Conservation (phyloP, 2,329 filamentous ascomycete species). For the Penicillium expansum region DNA sequence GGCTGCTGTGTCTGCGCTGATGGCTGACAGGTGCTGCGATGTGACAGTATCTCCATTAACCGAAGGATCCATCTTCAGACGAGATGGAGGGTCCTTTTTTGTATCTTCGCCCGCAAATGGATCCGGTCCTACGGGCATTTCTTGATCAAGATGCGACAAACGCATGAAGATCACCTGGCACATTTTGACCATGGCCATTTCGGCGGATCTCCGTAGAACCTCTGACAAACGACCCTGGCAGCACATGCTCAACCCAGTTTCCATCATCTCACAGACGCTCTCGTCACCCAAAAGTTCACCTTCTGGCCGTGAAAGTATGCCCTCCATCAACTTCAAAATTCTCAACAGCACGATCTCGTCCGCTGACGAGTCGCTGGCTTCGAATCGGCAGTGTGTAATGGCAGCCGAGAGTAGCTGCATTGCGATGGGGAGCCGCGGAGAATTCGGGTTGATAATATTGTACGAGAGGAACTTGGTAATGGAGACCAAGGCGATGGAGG, state of each 20-base stretch:
- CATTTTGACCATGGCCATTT: conserved; percentile 98
- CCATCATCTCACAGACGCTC: conserved; percentile 99
- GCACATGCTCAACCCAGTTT: conserved; percentile 93
- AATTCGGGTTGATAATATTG: conserved; percentile 78
- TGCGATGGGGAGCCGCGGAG: conserved; percentile 81
- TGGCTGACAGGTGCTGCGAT: conserved; percentile 48
- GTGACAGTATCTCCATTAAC: conserved; percentile 63
- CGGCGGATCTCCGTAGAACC: conserved; percentile 82
- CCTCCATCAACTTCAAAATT: conserved; percentile 96
- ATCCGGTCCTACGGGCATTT: conserved; percentile 65
- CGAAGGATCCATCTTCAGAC: conserved; percentile 79
- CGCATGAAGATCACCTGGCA: conserved; percentile 97
- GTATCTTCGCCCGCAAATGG: conserved; percentile 57
- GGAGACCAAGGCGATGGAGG: conserved; percentile 86
- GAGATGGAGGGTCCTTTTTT: conserved; percentile 63
- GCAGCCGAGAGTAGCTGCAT: conserved; percentile 95
- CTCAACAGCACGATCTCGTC: conserved; percentile 93
- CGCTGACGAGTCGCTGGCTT: conserved; percentile 89
- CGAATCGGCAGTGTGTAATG: conserved; percentile 96
- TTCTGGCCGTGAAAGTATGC: conserved; percentile 91
- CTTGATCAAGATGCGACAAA: conserved; percentile 79
- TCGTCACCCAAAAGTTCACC: conserved; percentile 94
- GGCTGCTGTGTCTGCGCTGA: conserved; percentile 39
- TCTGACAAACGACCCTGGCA: conserved; percentile 91
- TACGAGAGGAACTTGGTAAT: conserved; percentile 97